Evolutionary conservation across 1,139 yeast species (phyloP), one percentile per base, ranked within the genome.

Genomic region (Diutina catenulata): DNA sequence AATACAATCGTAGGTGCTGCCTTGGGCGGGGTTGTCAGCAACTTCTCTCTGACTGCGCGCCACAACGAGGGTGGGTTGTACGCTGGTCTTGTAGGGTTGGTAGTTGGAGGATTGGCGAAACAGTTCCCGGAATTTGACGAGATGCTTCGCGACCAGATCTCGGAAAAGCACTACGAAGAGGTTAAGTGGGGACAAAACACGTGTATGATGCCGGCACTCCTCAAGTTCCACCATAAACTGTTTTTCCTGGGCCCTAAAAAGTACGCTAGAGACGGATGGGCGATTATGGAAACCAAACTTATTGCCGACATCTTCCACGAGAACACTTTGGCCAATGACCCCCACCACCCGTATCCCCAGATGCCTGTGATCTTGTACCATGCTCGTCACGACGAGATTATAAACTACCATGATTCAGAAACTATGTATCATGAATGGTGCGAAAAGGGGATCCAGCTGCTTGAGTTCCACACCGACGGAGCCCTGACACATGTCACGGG

Each of bases 311-410:
- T 41, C 19, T n/a, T 42, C 9, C 16, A 25, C 1, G 38, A 39
- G 3, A 42, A 42, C 27, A 39, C 42, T 1, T 21, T 40, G 21
- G 40, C 43, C 3, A 22, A 33, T 4, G 28, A 29, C 14, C 24
- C 36, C 13, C 13, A 21, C 3, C 35, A 28, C 11, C 40, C 39
- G 3, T 28, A 41, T 3, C 68, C 68, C 2, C 42, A 55, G 28
- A 50, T 60, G 9, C 68, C 67, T 1, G 37, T 62, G 3, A 60
- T 60, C 38, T 48, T 60, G 8, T 61, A 53, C 47, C 67, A 62
- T 39, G 63, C 63, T 1, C 37, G 43, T 19, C 38, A 49, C 3
- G 68, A 62, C 43, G 45, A 45, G 5, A 47, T 62, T 37, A 57
- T 57, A 25, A 64, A 64, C 2, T 51, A 47, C 36, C 39, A 37